Conservation (phyloP, 1,284 basidiomycete species). For the Cutaneotrichosporon sp. region DNA sequence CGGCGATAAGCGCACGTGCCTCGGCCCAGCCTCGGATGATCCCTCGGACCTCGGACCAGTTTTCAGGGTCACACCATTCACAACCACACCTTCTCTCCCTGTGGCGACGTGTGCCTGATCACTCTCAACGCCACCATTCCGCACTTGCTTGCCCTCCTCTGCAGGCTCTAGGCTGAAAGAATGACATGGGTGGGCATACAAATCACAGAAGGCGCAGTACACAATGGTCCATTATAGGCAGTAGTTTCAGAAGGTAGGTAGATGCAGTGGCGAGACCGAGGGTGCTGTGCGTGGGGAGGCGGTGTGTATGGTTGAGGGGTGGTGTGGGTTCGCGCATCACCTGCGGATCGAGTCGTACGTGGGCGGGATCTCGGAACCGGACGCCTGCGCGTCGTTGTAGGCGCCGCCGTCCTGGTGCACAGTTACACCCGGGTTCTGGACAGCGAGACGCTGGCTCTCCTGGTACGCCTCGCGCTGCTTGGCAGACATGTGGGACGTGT, state of each 20-base stretch:
- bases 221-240: constrained; percentile 4
- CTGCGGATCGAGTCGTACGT: constrained; percentile 17
- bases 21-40: no score
- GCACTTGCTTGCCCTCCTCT: neutral
- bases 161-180: neutral
- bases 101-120: neutral
- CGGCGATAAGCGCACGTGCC: no score
- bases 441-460: constrained; percentile 40
- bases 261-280: constrained; percentile 4
- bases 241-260: neutral
- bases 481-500: constrained; percentile 32
- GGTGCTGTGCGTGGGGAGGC: neutral
- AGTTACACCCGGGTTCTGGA: constrained; percentile 38
- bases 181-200: constrained; percentile 10
- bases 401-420: constrained; percentile 43
- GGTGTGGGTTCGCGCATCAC: neutral
- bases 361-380: constrained; percentile 39
- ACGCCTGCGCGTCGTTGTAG: constrained; percentile 18
- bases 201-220: constrained; percentile 7
- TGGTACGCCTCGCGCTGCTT: constrained; percentile 50
- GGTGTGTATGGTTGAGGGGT: neutral
- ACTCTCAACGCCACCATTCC: neutral
- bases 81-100: no score
- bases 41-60: no score
- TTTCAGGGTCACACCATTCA: no score